Base-by-base conservation (phyloP, 345 rosid genomes). In the Viola odorata region DNA sequence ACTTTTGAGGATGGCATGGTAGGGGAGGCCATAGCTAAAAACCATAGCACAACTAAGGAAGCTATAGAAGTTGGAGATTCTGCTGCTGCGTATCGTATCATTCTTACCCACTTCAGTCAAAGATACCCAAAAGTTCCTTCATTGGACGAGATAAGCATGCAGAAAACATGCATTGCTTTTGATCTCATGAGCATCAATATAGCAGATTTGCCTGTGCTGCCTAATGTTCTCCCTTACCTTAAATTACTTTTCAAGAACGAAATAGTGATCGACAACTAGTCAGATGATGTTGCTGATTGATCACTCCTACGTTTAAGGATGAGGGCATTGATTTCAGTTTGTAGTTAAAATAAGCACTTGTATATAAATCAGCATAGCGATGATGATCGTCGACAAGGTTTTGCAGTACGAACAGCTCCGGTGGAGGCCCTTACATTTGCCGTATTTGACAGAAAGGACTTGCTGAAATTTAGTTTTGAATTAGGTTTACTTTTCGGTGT, bases 81-180 rank as follows among this genome's bases (percentile, higher is more conserved):
- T 0, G 95, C 94, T 0, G 88, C 85, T 14, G 97, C 68, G 16
- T 89, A 92, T 64, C 80, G 91, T 3, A 81, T 92, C 47, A 55
- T 92, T 77, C 91, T 92, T 1, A 89, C 98, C 12, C 98, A 92
- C 79, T 92, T 92, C 91, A 92, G 98, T 81, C 97, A 89, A 80
- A 73, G 97, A 77, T 89, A 92, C 75, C 97, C 97, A 0, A 92
- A 87, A 75, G 82, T 92, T 45, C 97, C 96, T 0, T 84, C 87
- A 49, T 81, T 89, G 39, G 98, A 85, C 37, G 90, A 80, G 42
- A 50, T 73, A 0, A 83, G 89, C 69, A 85, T 84, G 98, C 96
- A 89, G 51, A 89, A 87, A 44, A 89, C 98, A 8, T 84, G 97
- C 84, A 79, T 92, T 50, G 96, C 94, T 15, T 89, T 92, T 37